phyloP scores from a whole-genome alignment of 352 stramenopile species.

The Pythium dissotocum region DNA sequence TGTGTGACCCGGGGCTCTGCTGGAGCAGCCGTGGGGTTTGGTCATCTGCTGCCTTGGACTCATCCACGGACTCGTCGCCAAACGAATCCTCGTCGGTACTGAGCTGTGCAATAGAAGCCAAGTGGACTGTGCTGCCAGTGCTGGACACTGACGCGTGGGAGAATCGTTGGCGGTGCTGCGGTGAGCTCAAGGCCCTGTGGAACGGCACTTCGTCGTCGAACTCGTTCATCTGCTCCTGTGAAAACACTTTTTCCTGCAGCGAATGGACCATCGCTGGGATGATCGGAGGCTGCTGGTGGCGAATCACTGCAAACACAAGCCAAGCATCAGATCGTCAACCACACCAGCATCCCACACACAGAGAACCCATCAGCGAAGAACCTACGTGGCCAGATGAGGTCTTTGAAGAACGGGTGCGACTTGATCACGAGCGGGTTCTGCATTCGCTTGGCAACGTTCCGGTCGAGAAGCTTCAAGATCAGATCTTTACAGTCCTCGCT shows the following conservation, averaged over 20 bases:
- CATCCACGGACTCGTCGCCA: neutral
- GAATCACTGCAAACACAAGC: conserved; percentile 36
- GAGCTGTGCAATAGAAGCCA: conserved; percentile 19
- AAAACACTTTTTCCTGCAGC: conserved; percentile 31
- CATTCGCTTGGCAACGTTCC: conserved; percentile 52
- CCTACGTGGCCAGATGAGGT: conserved; percentile 86
- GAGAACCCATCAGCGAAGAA: neutral
- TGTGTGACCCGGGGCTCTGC: neutral
- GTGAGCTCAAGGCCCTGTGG: conserved; percentile 27
- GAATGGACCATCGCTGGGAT: conserved; percentile 42
- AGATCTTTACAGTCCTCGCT: conserved; percentile 71
- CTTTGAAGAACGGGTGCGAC: conserved; percentile 90
- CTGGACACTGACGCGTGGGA: conserved; percentile 22
- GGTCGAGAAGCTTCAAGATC: conserved; percentile 45
- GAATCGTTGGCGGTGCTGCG: neutral
- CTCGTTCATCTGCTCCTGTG: conserved; percentile 25
- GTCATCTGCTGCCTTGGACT: neutral
- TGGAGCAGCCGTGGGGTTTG: neutral
- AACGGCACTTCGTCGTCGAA: conserved; percentile 52
- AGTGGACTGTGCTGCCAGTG: neutral
- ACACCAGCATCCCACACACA: neutral
- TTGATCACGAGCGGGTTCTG: conserved; percentile 92
- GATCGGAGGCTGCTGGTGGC: conserved; percentile 45
- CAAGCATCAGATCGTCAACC: neutral
- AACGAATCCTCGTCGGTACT: conserved; percentile 7